Evolutionary conservation across 2,329 filamentous ascomycete genomes (phyloP).

Genomic region (Penicillium sp.): DNA sequence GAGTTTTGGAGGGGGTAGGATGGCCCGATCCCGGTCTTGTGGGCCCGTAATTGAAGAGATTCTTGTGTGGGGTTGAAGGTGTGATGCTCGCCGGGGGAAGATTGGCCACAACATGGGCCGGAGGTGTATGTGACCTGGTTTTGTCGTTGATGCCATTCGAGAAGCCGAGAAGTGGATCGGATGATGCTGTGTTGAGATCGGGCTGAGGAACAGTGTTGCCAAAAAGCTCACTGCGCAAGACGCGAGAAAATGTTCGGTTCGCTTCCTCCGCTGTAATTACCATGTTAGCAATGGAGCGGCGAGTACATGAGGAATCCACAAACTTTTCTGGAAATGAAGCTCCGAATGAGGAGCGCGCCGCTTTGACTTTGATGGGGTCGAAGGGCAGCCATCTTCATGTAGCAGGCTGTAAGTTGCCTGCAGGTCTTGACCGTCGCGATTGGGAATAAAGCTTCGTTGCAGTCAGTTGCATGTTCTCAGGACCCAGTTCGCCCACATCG

Average conservation of each 20-base stretch:
- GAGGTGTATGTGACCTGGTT: constrained; percentile 77
- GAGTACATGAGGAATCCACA: constrained; percentile 31
- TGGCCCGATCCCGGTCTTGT: constrained; percentile 73
- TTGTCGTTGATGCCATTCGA: constrained; percentile 59
- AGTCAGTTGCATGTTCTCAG: constrained; percentile 2
- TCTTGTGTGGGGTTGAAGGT: constrained; percentile 94
- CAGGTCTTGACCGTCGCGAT: constrained; percentile 86
- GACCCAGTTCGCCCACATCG: background rate
- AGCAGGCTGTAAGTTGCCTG: constrained; percentile 89
- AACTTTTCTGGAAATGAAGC: constrained; percentile 90
- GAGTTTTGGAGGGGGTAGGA: constrained; percentile 83
- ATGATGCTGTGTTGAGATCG: constrained; percentile 61
- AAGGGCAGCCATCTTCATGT: constrained; percentile 88
- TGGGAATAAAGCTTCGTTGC: constrained; percentile 79
- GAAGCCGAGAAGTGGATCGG: constrained; percentile 51
- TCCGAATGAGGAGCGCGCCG: constrained; percentile 85
- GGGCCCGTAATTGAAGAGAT: constrained; percentile 89
- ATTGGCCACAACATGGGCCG: constrained; percentile 61
- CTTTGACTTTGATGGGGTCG: constrained; percentile 81
- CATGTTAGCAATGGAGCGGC: constrained; percentile 11
- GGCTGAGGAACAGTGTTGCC: constrained; percentile 83
- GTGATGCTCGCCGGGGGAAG: constrained; percentile 73
- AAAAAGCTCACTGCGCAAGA: constrained; percentile 89
- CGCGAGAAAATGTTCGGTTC: constrained; percentile 83
- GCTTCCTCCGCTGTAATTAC: constrained; percentile 73